phyloP scores from a whole-genome alignment of 202 grass and related monocot genomes.

The Zoysia matrella region DNA sequence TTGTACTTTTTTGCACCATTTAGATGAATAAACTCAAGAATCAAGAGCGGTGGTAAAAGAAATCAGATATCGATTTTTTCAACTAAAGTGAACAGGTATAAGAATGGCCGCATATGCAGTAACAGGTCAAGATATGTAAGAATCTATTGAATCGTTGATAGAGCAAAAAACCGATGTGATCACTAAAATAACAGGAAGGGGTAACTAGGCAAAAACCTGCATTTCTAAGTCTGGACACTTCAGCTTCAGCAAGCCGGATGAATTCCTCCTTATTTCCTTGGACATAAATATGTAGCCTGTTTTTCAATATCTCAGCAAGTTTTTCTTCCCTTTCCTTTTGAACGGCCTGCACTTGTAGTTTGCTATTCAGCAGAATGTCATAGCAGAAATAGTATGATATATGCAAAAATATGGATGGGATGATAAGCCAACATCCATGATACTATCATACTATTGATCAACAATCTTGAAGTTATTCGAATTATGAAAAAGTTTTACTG shows the following conservation, averaged over 20 bases:
- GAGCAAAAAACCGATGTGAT: not conserved
- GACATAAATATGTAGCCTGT: constrained; percentile 72
- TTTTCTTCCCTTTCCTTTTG: too few relatives aligned
- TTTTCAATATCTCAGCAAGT: constrained; percentile 51
- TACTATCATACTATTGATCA: constrained; percentile 28
- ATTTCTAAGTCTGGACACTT: constrained; percentile 83
- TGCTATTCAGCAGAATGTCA: constrained; percentile 15
- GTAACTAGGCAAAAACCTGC: constrained; percentile 59
- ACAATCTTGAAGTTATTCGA: constrained; percentile 15
- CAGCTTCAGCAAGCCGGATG: constrained; percentile 65
- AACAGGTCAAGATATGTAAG: constrained; percentile 2
- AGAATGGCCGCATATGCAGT: constrained; percentile 19
- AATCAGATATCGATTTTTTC: not conserved
- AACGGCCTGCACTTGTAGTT: constrained; percentile 49
- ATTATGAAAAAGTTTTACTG: constrained; percentile 19
- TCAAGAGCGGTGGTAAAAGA: not conserved
- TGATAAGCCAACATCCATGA: constrained; percentile 17
- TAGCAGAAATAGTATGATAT: constrained; percentile 40
- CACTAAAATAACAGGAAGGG: not conserved
- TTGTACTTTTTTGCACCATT: constrained; percentile 39
- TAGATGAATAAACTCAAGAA: constrained; percentile 7
- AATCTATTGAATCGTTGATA: constrained; percentile 25
- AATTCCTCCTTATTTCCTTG: constrained; percentile 88
- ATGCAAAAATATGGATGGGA: constrained; percentile 27
- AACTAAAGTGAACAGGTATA: constrained; percentile 15